Evolutionary conservation across 2,329 filamentous ascomycete genomes (phyloP), one percentile per base, ranked within the genome.

Genomic region (Fusarium transvaalense): DNA sequence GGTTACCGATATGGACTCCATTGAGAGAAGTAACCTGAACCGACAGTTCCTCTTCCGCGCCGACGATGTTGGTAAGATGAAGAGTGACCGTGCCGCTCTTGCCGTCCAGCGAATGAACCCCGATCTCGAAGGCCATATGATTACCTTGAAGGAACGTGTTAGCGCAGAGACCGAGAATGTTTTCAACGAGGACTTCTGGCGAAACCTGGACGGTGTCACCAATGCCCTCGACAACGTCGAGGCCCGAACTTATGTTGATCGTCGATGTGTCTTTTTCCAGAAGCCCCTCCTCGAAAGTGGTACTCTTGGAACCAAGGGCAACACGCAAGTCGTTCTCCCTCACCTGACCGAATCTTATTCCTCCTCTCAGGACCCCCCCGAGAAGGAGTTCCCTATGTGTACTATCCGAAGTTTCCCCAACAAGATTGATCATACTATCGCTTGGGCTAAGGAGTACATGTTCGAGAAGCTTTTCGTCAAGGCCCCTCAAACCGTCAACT

Each of bases 321-420:
- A 99, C 82, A 97, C 94, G 9, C 96, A 99, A 77, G 96, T 99
- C 62, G 90, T 99, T 48, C 86, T 99, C 59, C 97, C 96, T 13
- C 88, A 89, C 73, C 83, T 97, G 68, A 98, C 96, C 1, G 97
- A 99, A 80, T 98, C 96, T 1, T 99, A 99, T 83, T 97, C 96
- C 1, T 86, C 84, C 6, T 98, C 96, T 21, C 95, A 97, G 78
- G 97, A 99, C 78, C 96, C 96, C 2, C 96, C 96, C 0, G 97
- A 99, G 85, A 94, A 97, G 83, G 97, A 96, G 1, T 98, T 99
- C 86, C 96, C 96, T 1, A 98, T 98, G 94, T 99, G 96, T 80
- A 98, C 96, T 7, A 86, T 99, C 66, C 89, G 93, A 76, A 97
- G 94, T 80, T 99, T 99, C 85, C 96, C 96, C 61, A 99, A 99